Conservation (phyloP, 2,329 filamentous ascomycete genomes). For the Cladosporium sp. region DNA sequence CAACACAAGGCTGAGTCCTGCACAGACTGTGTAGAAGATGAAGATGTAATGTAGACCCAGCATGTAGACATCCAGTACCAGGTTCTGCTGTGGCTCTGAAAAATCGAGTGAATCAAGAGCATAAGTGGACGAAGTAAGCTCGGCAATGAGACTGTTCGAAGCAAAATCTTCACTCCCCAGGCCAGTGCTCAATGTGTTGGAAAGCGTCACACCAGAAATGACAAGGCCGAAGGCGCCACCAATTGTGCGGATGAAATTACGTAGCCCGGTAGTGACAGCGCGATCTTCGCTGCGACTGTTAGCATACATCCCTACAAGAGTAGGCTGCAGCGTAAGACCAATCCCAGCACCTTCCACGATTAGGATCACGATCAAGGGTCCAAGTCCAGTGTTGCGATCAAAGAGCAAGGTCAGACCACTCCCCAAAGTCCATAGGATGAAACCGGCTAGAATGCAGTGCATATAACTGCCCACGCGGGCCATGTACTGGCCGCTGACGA, state of each 20-base stretch:
- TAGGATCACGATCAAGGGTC: constrained; percentile 35
- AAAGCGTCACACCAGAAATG: constrained; percentile 38
- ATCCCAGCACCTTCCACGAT: constrained; percentile 36
- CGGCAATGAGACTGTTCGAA: constrained; percentile 22
- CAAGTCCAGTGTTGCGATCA: constrained; percentile 29
- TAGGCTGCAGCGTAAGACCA: constrained; percentile 42
- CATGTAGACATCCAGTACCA: constrained; percentile 35
- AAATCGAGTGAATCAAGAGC: constrained; percentile 16
- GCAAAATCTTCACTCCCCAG: background rate
- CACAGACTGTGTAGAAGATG: constrained; percentile 13
- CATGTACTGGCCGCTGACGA: constrained; percentile 15
- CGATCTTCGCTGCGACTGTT: constrained; percentile 40
- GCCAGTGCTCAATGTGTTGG: constrained; percentile 29
- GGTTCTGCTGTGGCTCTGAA: constrained; percentile 19
- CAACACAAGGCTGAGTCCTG: constrained; percentile 1
- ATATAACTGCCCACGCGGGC: constrained; percentile 22
- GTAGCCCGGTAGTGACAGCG: constrained; percentile 41
- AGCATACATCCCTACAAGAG: constrained; percentile 42
- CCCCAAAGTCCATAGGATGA: constrained; percentile 40
- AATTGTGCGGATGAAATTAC: constrained; percentile 43
- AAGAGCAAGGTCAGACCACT: constrained; percentile 35
- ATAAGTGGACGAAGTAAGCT: constrained; percentile 22
- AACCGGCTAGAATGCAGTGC: constrained; percentile 31
- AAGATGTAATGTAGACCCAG: constrained; percentile 28
- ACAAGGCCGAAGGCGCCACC: constrained; percentile 39